Percentiles rank a stretch among this genome's conserved stretches.
Conservation (phyloP, 768 basidiomycete genomes). For the Psilocybe azurescens region DNA sequence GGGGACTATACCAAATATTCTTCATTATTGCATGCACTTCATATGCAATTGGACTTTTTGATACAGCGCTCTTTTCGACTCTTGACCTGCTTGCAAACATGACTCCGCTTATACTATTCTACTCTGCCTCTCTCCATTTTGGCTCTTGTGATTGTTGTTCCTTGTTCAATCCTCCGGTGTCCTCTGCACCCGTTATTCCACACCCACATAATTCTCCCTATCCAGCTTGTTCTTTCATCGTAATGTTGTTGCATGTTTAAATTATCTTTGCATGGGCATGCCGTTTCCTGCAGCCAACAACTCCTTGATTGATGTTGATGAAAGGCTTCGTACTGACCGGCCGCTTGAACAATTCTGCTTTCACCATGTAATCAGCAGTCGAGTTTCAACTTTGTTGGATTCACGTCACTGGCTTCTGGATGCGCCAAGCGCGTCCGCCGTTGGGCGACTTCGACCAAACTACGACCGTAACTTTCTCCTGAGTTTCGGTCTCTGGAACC, state of each 20-base stretch:
- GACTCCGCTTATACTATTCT: neutral
- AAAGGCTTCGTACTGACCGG: too few relatives aligned
- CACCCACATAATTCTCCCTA: neutral
- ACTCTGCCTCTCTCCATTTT: neutral
- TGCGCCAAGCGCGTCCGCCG: too few relatives aligned
- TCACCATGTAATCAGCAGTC: too few relatives aligned
- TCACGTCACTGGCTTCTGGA: too few relatives aligned
- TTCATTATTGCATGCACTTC: constrained; percentile 1
- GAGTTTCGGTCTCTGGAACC: too few relatives aligned
- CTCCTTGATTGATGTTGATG: too few relatives aligned
- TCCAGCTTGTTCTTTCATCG: neutral
- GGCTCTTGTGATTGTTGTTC: neutral
- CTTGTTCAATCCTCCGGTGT: neutral
- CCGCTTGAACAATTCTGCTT: too few relatives aligned
- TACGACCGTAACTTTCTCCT: too few relatives aligned
- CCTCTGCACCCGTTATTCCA: neutral
- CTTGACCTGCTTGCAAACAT: neutral
- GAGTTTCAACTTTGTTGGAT: too few relatives aligned
- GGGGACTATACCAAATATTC: constrained; percentile 23
- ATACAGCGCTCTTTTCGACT: neutral
- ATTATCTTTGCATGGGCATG: neutral
- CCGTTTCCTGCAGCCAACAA: too few relatives aligned
- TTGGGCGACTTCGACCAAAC: too few relatives aligned
- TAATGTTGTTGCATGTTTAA: neutral
- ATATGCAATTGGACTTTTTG: constrained; percentile 8